Percentiles rank a stretch among this genome's conserved stretches.
phyloP scores from a whole-genome alignment of 352 stramenopile species.

The Globisporangium alternatum region DNA sequence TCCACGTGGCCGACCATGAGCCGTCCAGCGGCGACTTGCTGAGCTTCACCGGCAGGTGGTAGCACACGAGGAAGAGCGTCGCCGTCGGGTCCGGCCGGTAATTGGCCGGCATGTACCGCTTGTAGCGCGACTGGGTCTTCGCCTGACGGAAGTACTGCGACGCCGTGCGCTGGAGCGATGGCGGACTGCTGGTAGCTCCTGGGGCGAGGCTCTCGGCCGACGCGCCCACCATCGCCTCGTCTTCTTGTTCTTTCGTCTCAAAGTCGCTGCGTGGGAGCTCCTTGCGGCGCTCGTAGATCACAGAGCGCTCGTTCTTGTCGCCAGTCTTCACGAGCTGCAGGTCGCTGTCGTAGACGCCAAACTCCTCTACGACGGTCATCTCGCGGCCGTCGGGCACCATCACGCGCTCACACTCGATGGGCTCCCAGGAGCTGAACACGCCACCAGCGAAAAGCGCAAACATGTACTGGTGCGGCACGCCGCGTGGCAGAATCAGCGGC shows the following conservation, averaged over 20 bases:
- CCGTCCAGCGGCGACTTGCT: constrained; percentile 58
- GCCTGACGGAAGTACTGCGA: constrained; percentile 58
- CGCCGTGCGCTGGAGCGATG: constrained; percentile 28
- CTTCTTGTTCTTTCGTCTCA: constrained; percentile 16
- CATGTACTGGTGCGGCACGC: constrained; percentile 87
- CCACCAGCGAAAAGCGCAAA: constrained; percentile 88
- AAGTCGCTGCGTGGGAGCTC: constrained; percentile 21
- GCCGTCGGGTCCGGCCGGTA: constrained; percentile 54
- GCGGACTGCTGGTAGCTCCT: neutral
- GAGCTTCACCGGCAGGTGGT: constrained; percentile 90
- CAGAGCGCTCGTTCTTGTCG: constrained; percentile 50
- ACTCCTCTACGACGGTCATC: constrained; percentile 79
- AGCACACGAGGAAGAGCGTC: constrained; percentile 91
- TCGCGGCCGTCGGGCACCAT: constrained; percentile 76
- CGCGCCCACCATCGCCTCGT: constrained; percentile 22
- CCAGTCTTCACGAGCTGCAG: constrained; percentile 59
- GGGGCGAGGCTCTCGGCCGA: neutral
- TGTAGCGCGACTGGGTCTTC: constrained; percentile 82
- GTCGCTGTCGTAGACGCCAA: constrained; percentile 61
- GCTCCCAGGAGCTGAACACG: constrained; percentile 81
- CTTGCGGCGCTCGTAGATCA: constrained; percentile 52
- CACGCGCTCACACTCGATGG: constrained; percentile 66
- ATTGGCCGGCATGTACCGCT: constrained; percentile 71
- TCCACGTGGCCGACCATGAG: constrained; percentile 87
- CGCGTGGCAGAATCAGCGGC: constrained; percentile 90